These are phyloP conservation scores for Naganishia vaughanmartiniae DNA, from an alignment of 768 basidiomycete genomes.

Conservation along the genomic window DNA sequence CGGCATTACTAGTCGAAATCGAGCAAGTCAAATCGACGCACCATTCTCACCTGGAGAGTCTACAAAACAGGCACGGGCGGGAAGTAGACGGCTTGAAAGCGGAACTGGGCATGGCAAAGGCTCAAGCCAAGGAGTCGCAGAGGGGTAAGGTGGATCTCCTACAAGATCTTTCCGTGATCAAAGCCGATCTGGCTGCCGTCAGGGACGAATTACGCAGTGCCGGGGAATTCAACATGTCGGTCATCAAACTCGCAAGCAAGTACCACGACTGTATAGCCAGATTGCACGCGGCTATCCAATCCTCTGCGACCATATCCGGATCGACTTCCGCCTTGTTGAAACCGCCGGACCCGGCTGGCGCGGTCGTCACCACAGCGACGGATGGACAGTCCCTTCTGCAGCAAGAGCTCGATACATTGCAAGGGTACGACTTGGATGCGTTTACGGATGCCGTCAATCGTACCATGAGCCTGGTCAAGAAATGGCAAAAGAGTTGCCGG, in stretches of 20 bases:
- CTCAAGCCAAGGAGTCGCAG: constrained; percentile 45
- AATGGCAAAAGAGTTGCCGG: constrained; percentile 97
- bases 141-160: constrained; percentile 32
- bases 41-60: constrained; percentile 33
- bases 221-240: constrained; percentile 40
- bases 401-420: constrained; percentile 38
- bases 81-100: constrained; percentile 65
- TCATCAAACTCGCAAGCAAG: constrained; percentile 45
- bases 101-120: constrained; percentile 59
- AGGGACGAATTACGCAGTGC: constrained; percentile 32
- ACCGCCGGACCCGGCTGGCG: not conserved
- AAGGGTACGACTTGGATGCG: constrained; percentile 71
- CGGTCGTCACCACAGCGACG: constrained; percentile 18
- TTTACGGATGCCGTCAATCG: constrained; percentile 80
- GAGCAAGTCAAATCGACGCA: constrained; percentile 45
- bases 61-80: constrained; percentile 28
- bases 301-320: constrained; percentile 46
- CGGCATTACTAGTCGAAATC: constrained; percentile 70
- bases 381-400: constrained; percentile 34
- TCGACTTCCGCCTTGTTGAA: constrained; percentile 28
- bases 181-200: constrained; percentile 39
- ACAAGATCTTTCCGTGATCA: constrained; percentile 34
- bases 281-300: constrained; percentile 44
- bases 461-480: constrained; percentile 69
- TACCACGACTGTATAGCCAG: constrained; percentile 48